Evolutionary conservation across 805 yeast species (phyloP), one percentile per base, ranked within the genome.

Genomic region (Metschnikowia sp.): DNA sequence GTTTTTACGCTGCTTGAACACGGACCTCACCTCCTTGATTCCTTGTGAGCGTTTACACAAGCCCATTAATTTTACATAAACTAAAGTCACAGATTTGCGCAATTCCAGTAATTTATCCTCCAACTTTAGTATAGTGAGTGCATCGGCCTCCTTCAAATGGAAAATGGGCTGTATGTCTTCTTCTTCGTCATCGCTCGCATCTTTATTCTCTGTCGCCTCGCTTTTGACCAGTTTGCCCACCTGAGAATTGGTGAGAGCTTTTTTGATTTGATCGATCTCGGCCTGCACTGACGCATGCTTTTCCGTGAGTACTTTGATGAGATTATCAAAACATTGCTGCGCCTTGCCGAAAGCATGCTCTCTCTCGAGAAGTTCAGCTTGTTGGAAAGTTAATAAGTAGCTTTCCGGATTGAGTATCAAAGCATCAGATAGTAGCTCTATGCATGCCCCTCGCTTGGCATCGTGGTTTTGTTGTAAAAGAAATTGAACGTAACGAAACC

Each of bases 281-380:
- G 58, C 44, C 41, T 54, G 41, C 8, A 64, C 55, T 11, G 53
- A 53, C 9, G 58, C 56, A 50, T 78, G 74, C 32, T 73, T 71
- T 8, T 56, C 61, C 26, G 67, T 63, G 32, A 85, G 68, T 6
- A 59, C 49, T n/a, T 69, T 71, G 26, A 86, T 75, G 29, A 89
- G 72, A 1, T 59, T 60, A 32, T 76, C 74, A 65, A 79, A 84
- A 3, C 72, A 68, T 26, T 66, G 68, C 41, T 74, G 75, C 8
- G 88, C 79, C 28, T 75, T 75, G 1, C 75, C 76, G 13, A 69
- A 60, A 19, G 81, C 76, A 36, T 71, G 73, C 26, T 77, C 80
- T 18, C 75, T 65, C 65, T 92, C 97, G 57, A 78, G 78, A 32
- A 78, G 64, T 59, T 87, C 96, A 2, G 91, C 82, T 37, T 85